A percentile compares a stretch with the other conserved stretches of the same genome.
Evolutionary conservation across 805 yeast genomes (phyloP).

Genomic region (Suhomyces sp.): DNA sequence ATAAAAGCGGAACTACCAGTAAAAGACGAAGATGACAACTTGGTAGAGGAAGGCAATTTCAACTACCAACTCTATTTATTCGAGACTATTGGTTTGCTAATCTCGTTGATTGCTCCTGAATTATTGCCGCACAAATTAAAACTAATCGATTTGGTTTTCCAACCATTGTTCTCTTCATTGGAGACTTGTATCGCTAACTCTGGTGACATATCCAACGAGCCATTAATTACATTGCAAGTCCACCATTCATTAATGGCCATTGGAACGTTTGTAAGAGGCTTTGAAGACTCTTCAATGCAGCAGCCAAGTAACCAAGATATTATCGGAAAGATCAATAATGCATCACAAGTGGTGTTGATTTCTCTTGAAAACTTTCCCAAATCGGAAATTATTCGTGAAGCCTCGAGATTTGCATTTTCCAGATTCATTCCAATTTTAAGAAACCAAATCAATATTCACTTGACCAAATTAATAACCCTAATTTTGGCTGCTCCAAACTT

Average conservation of each 20-base stretch:
- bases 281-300: slow-evolving; percentile 48
- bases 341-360: slow-evolving; percentile 79
- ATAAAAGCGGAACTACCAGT: slow-evolving; percentile 57
- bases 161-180: slow-evolving; percentile 70
- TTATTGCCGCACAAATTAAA: slow-evolving; percentile 29
- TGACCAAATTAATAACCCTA: slow-evolving; percentile 67
- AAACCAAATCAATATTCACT: slow-evolving; percentile 42
- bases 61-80: slow-evolving; percentile 78
- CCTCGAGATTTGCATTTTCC: slow-evolving; percentile 83
- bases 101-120: slow-evolving; percentile 39
- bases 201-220: slow-evolving; percentile 34
- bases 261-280: slow-evolving; percentile 87
- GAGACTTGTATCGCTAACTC: slow-evolving; percentile 53
- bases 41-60: slow-evolving; percentile 53
- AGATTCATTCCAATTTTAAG: slow-evolving; percentile 75
- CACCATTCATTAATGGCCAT: slow-evolving; percentile 87
- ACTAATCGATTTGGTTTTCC: slow-evolving; percentile 63
- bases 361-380: slow-evolving; percentile 74
- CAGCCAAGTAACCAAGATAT: slow-evolving; percentile 31
- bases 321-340: slow-evolving; percentile 49
- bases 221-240: slow-evolving; percentile 59
- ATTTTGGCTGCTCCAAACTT: slow-evolving; percentile 56
- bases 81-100: slow-evolving; percentile 80
- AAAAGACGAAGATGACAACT: slow-evolving; percentile 55
- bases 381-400: slow-evolving; percentile 71